A percentile compares a stretch with the other conserved stretches of the same genome.
phyloP scores from a whole-genome alignment of 1,139 yeast species.

The Neolecta irregularis region DNA sequence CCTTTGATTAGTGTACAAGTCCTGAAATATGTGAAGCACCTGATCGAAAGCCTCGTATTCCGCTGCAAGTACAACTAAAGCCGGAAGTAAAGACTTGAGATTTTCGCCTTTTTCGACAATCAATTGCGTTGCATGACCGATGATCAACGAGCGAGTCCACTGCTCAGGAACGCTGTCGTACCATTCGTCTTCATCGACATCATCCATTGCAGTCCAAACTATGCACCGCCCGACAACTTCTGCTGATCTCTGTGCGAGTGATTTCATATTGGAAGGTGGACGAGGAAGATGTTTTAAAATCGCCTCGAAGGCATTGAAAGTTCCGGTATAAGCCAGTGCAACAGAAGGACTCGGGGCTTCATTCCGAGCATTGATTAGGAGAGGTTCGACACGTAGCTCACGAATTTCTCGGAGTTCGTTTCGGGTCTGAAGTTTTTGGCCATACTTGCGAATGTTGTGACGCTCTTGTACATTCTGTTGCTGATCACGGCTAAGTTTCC shows the following conservation, averaged over 20 bases:
- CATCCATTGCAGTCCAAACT: conserved; percentile 4
- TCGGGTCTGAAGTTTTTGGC: background rate
- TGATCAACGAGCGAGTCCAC: conserved; percentile 1
- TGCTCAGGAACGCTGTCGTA: conserved; percentile 8
- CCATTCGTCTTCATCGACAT: conserved; percentile 9
- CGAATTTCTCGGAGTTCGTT: background rate
- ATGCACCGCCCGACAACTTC: conserved; percentile 6
- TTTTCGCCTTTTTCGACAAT: no score
- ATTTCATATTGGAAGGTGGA: background rate
- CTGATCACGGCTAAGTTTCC: background rate
- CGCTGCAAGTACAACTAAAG: no score
- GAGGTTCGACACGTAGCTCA: background rate
- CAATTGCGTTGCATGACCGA: conserved; percentile 11
- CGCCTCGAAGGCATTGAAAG: conserved; percentile 6
- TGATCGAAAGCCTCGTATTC: no score
- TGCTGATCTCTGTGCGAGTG: conserved; percentile 7
- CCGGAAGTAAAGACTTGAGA: no score
- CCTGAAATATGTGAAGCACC: no score
- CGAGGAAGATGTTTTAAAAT: conserved; percentile 5
- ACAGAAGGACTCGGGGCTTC: conserved; percentile 5
- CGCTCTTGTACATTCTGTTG: conserved; percentile 2
- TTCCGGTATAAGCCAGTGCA: conserved; percentile 7
- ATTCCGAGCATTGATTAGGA: conserved; percentile 2
- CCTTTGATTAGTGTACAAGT: no score
- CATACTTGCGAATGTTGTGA: conserved; percentile 5